phyloP scores from a whole-genome alignment of 108 stramenopile species.

The Cyclotella kingstonii region DNA sequence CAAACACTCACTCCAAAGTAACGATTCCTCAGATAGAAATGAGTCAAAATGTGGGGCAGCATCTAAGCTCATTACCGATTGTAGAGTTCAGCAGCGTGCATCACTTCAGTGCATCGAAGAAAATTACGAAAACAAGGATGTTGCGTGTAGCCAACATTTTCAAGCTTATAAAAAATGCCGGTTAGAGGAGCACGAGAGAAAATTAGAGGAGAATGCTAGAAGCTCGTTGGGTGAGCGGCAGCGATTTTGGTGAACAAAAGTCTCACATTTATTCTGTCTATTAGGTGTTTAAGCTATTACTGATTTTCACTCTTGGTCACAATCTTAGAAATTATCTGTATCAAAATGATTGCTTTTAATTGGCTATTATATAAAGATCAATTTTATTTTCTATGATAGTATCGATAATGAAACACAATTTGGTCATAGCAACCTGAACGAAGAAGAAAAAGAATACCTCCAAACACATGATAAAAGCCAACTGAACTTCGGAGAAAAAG shows the following conservation, averaged over 20 bases:
- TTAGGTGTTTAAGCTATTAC: too few relatives aligned
- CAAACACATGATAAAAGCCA: neutral
- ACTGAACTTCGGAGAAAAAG: neutral
- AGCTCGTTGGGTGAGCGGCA: slow-evolving; percentile 10
- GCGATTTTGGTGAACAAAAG: neutral
- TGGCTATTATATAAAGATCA: neutral
- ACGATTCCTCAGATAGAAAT: neutral
- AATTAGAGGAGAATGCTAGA: slow-evolving; percentile 50
- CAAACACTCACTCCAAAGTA: neutral
- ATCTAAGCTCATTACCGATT: slow-evolving; percentile 66
- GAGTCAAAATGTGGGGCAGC: slow-evolving; percentile 15
- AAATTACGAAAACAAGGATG: slow-evolving; percentile 62
- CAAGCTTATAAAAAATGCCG: slow-evolving; percentile 77
- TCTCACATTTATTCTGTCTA: too few relatives aligned
- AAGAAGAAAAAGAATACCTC: too few relatives aligned
- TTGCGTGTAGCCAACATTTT: slow-evolving; percentile 67
- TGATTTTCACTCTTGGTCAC: too few relatives aligned
- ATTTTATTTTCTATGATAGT: neutral
- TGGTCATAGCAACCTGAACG: too few relatives aligned
- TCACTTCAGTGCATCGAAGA: slow-evolving; percentile 75
- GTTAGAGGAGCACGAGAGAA: slow-evolving; percentile 67
- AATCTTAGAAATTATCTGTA: too few relatives aligned
- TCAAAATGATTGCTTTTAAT: neutral
- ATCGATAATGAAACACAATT: neutral
- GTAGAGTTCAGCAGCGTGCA: slow-evolving; percentile 57